phyloP scores from a whole-genome alignment of 2,329 filamentous ascomycete genomes.

The Trichoderma sp. region DNA sequence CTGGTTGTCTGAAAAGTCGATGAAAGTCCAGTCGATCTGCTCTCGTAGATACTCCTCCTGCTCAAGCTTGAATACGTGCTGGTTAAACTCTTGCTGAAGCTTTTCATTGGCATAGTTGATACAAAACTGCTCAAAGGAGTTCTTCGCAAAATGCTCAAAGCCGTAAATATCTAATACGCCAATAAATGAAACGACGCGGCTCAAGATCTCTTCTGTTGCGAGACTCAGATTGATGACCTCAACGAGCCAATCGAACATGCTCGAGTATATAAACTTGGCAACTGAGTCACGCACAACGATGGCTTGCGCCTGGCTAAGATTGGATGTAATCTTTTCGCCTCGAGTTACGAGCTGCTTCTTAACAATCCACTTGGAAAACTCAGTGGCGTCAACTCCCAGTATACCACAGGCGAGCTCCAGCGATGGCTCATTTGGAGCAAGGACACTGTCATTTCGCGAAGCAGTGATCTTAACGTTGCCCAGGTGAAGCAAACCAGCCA shows the following conservation, averaged over 20 bases:
- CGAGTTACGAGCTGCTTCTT: conserved; percentile 98
- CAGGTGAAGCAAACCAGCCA: conserved; percentile 89
- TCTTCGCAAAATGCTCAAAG: conserved; percentile 99
- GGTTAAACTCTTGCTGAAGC: conserved; percentile 98
- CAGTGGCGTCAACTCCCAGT: conserved; percentile 80
- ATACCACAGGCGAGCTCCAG: conserved; percentile 80
- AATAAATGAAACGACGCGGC: conserved; percentile 85
- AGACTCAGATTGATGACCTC: conserved; percentile 91
- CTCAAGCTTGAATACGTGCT: conserved; percentile 98
- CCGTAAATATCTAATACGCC: conserved; percentile 99
- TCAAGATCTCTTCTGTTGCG: conserved; percentile 84
- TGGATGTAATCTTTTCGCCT: conserved; percentile 96
- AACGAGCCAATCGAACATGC: conserved; percentile 98
- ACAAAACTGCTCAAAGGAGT: conserved; percentile 99
- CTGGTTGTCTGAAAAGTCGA: conserved; percentile 99
- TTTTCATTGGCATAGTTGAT: conserved; percentile 99
- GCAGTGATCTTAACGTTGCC: conserved; percentile 96
- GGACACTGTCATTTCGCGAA: conserved; percentile 82
- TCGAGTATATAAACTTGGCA: conserved; percentile 98
- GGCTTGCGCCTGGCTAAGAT: conserved; percentile 90
- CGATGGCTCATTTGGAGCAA: conserved; percentile 79
- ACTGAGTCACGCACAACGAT: conserved; percentile 95
- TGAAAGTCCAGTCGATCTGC: conserved; percentile 99
- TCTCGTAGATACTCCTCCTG: conserved; percentile 97
- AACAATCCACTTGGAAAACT: conserved; percentile 97